Base-by-base conservation (phyloP, 805 yeast genomes). In the Cyberlindnera nakhonratchasimensis region DNA sequence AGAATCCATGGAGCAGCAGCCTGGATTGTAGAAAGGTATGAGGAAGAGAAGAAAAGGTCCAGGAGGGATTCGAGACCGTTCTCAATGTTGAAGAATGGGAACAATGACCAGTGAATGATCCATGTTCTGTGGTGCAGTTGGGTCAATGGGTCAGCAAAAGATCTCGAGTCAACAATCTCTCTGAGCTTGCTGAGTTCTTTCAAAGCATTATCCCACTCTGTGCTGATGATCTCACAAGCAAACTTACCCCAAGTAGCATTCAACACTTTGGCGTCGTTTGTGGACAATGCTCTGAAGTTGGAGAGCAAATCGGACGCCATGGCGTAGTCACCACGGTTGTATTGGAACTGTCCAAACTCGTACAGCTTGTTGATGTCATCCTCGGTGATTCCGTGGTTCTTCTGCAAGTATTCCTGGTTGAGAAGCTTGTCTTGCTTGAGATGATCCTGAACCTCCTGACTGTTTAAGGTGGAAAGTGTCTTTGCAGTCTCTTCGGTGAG, bases 1-100 rank as follows among this genome's bases (percentile, higher is more conserved):
- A 80, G 60, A 37, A 82, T 66, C 88, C 88, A 82, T 17, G 87
- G 88, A 56, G 81, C 74, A 8, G 83, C 70, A 24, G 85, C 83
- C 63, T 82, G 86, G 57, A 81, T 80, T 3, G 86, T 74, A 45
- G 80, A 75, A 46, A 81, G 62, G 59, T 79, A 79, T 7, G 82
- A 75, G 5, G 82, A 72, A 14, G 77, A 66, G 57, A 79, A 72
- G 60, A 78, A 77, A 39, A 78, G 57, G 48, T 82, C 86, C 43
- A 74, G 67, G 45, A 82, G 63, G 34, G 69, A 67, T 40, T 77
- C 82, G 23, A 71, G 56, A 9, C 82, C 82, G 42, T 69, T 66
- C 40, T 69, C 76, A 36, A 62, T 60, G 55, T 73, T 72, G 70
- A 78, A 78, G 54, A 74, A 77, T 48, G 80, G 79, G 68, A 79